Evolutionary conservation across 129 eudicot genomes (phyloP).

Genomic region (Tanacetum coccineum): DNA sequence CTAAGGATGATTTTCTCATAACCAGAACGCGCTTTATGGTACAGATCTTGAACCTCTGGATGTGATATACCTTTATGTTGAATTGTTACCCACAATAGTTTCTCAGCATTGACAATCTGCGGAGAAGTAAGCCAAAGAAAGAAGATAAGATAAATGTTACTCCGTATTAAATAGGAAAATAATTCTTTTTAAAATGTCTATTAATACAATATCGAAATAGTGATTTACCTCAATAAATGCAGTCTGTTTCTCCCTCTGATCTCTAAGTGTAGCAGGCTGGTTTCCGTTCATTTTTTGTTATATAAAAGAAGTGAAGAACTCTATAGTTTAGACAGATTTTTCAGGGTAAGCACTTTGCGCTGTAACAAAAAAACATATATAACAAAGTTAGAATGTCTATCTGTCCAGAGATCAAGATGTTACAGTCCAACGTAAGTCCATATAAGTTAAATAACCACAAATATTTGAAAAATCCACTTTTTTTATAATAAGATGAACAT

Average conservation of each 20-base stretch:
- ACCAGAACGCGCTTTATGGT: conserved; percentile 51
- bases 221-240: conserved; percentile 50
- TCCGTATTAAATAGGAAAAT: not conserved
- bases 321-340: conserved; percentile 11
- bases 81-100: conserved; percentile 55
- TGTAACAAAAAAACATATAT: conserved; percentile 5
- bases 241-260: conserved; percentile 43
- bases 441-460: not conserved
- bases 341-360: not conserved
- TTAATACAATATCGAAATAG: conserved; percentile 4
- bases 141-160: not conserved
- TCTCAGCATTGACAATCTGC: conserved; percentile 64
- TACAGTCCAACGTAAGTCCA: too few relatives aligned
- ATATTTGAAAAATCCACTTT: not conserved
- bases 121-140: conserved; percentile 8
- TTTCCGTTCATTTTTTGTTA: conserved; percentile 36
- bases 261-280: conserved; percentile 20
- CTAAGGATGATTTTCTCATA: conserved; percentile 57
- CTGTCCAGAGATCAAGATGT: not conserved
- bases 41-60: conserved; percentile 54
- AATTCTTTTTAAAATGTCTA: not conserved
- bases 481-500: conserved; percentile 1
- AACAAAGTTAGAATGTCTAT: not conserved
- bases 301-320: conserved; percentile 2
- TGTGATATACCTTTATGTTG: conserved; percentile 63